Conservation (phyloP, 768 basidiomycete genomes). For the Mycena polygramma region DNA sequence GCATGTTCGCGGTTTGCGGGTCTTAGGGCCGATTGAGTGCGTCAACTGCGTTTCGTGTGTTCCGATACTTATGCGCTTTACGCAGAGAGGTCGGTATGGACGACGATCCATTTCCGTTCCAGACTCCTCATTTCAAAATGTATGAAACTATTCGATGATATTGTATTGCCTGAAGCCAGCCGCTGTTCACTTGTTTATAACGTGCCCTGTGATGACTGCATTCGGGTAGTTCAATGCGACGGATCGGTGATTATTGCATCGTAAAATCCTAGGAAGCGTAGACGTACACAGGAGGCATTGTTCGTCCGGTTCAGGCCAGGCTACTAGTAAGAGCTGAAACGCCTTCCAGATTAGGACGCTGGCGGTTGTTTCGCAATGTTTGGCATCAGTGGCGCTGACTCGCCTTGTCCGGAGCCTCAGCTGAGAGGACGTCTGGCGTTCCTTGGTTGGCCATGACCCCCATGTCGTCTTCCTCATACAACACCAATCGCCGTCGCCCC, state of each 20-base stretch:
- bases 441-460: conserved; percentile 24
- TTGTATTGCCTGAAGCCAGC: neutral
- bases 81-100: conserved; percentile 61
- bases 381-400: conserved; percentile 13
- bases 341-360: no score
- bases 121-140: conserved; percentile 75
- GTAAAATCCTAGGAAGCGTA: neutral
- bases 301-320: no score
- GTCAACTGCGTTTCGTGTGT: conserved; percentile 18
- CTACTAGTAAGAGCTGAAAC: no score
- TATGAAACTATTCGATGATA: conserved; percentile 81
- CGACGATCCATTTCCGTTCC: conserved; percentile 83
- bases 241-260: no score
- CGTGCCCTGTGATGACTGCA: conserved; percentile 47
- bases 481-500: conserved; percentile 36
- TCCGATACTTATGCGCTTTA: conserved; percentile 12
- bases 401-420: conserved; percentile 25
- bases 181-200: neutral
- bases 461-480: conserved; percentile 45
- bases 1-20: conserved; percentile 90
- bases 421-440: neutral
- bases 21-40: conserved; percentile 90
- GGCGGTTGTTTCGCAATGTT: neutral
- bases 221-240: conserved; percentile 52
- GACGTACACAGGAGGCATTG: conserved; percentile 12